A percentile compares a stretch with the other conserved stretches of the same genome.
Evolutionary conservation across 352 stramenopile species (phyloP).

Genomic region (Blastocystis sp.): DNA sequence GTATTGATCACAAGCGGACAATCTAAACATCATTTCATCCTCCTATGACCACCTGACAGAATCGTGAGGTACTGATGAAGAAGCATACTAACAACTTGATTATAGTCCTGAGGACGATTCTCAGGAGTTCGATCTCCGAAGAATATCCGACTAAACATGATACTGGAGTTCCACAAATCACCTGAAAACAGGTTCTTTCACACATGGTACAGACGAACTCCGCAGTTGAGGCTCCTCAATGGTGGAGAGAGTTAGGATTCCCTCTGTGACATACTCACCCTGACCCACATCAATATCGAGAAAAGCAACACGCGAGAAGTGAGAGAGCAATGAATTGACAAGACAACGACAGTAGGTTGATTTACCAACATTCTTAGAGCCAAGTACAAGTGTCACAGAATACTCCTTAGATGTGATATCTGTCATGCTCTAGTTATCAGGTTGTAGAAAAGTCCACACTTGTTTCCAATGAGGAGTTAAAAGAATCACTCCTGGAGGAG

Average conservation of each 20-base stretch:
- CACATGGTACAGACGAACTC: neutral
- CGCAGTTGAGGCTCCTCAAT: conserved; percentile 79
- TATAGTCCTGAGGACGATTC: conserved; percentile 68
- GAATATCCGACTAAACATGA: neutral
- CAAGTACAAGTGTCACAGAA: conserved; percentile 74
- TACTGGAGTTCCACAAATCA: neutral
- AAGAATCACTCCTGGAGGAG: neutral
- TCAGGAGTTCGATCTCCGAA: conserved; percentile 64
- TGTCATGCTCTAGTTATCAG: neutral
- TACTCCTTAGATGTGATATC: neutral
- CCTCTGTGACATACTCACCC: conserved; percentile 83
- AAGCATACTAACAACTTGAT: conserved; percentile 67
- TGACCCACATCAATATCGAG: conserved; percentile 88
- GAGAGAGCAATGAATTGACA: conserved; percentile 78
- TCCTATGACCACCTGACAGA: conserved; percentile 6
- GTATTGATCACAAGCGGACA: conserved; percentile 88
- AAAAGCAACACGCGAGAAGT: conserved; percentile 76
- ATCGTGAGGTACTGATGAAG: conserved; percentile 67
- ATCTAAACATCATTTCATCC: neutral
- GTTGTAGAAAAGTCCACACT: neutral
- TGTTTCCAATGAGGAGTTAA: neutral
- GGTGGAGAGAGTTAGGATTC: conserved; percentile 81
- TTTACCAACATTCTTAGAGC: conserved; percentile 87
- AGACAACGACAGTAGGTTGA: conserved; percentile 85
- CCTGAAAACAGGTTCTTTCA: neutral